phyloP scores from a whole-genome alignment of 495 filamentous ascomycete species.

The Oidiodendron maius region DNA sequence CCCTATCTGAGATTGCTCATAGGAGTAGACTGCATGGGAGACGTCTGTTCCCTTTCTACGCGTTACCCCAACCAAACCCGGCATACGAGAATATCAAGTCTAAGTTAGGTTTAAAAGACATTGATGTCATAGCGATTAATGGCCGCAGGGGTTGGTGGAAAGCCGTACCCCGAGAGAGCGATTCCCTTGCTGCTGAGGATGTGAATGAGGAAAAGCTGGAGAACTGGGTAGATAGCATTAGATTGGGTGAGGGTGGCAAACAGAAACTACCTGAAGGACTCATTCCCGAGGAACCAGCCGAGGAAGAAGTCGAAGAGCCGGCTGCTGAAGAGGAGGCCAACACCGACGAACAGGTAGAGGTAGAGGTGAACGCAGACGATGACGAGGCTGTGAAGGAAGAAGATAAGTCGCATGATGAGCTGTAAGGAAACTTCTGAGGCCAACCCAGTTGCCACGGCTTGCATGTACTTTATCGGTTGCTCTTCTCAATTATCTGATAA shows the following conservation, averaged over 20 bases:
- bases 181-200: conserved; percentile 31
- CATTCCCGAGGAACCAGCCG: conserved; percentile 36
- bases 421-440: conserved; percentile 7
- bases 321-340: conserved; percentile 22
- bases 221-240: conserved; percentile 81
- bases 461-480: conserved; percentile 3
- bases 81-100: conserved; percentile 49
- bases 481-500: background rate
- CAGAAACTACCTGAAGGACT: conserved; percentile 72
- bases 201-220: conserved; percentile 60
- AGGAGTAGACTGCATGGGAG: conserved; percentile 59
- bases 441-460: background rate
- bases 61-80: conserved; percentile 58
- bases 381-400: background rate
- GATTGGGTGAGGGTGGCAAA: conserved; percentile 78
- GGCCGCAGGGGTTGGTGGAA: conserved; percentile 82
- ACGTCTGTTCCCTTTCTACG: conserved; percentile 78
- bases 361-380: background rate
- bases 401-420: conserved; percentile 16
- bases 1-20: conserved; percentile 66
- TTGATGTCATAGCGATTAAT: conserved; percentile 76
- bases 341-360: conserved; percentile 20
- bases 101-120: conserved; percentile 53
- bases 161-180: conserved; percentile 39
- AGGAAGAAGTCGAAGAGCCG: conserved; percentile 17